Evolutionary conservation across 805 yeast species (phyloP).

Genomic region (Candida maltosa): DNA sequence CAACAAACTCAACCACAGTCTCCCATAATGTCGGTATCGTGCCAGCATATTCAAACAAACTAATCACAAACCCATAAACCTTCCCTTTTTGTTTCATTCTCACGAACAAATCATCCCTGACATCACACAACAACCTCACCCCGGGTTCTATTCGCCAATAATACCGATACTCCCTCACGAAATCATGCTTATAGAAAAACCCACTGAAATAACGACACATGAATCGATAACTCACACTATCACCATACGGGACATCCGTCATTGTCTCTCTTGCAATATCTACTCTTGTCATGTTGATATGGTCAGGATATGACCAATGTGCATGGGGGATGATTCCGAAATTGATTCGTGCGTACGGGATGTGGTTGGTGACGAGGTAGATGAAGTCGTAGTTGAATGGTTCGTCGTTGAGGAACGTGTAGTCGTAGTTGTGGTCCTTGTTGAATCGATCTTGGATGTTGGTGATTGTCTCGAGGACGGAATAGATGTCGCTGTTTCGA

Average conservation of each 20-base stretch:
- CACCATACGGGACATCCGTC: slow-evolving; percentile 45
- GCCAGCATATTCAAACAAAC: slow-evolving; percentile 57
- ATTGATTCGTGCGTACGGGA: slow-evolving; percentile 54
- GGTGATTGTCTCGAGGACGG: slow-evolving; percentile 56
- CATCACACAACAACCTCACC: slow-evolving; percentile 56
- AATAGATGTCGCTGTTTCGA: slow-evolving; percentile 60
- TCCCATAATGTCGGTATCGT: slow-evolving; percentile 67
- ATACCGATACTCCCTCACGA: slow-evolving; percentile 57
- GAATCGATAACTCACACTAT: slow-evolving; percentile 59
- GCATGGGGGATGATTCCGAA: slow-evolving; percentile 61
- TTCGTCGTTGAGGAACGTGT: slow-evolving; percentile 75
- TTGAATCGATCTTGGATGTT: slow-evolving; percentile 69
- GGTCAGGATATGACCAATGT: slow-evolving; percentile 70
- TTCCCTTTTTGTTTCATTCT: slow-evolving; percentile 53
- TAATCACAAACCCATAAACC: slow-evolving; percentile 64
- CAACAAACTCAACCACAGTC: slow-evolving; percentile 48
- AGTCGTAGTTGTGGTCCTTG: slow-evolving; percentile 60
- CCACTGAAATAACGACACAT: slow-evolving; percentile 57
- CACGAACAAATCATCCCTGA: slow-evolving; percentile 60
- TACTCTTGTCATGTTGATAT: slow-evolving; percentile 46
- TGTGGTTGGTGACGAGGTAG: slow-evolving; percentile 40
- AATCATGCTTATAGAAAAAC: slow-evolving; percentile 60
- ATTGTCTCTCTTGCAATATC: slow-evolving; percentile 3
- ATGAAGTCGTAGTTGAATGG: slow-evolving; percentile 59
- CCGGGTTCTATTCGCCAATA: slow-evolving; percentile 82